Evolutionary conservation across 2,329 filamentous ascomycete species (phyloP).

Genomic region (Cytospora leucostoma): DNA sequence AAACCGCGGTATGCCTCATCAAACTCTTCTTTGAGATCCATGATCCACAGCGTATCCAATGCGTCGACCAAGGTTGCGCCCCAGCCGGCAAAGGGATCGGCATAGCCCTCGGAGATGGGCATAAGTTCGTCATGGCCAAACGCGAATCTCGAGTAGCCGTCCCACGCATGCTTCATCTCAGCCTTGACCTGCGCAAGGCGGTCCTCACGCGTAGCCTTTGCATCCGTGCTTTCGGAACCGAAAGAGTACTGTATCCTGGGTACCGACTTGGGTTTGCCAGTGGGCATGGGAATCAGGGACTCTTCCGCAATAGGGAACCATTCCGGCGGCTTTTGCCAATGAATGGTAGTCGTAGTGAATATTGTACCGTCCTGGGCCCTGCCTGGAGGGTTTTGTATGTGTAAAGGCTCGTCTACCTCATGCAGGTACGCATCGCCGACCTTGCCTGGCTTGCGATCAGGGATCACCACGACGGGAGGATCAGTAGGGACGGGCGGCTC

Average conservation of each 20-base stretch:
- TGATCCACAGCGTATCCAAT: conserved; percentile 85
- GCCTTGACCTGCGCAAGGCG: conserved; percentile 69
- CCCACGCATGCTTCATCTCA: conserved; percentile 79
- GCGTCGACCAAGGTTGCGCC: conserved; percentile 83
- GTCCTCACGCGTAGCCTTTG: conserved; percentile 62
- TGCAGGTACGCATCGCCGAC: conserved; percentile 29
- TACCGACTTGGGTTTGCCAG: conserved; percentile 67
- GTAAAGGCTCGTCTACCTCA: conserved; percentile 28
- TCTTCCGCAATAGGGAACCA: conserved; percentile 73
- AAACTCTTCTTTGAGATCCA: conserved; percentile 77
- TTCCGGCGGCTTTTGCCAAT: conserved; percentile 76
- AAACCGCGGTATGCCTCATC: conserved; percentile 73
- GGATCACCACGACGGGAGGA: conserved; percentile 34
- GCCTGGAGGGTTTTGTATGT: conserved; percentile 32
- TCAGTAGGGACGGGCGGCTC: conserved; percentile 33
- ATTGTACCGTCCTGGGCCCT: conserved; percentile 31
- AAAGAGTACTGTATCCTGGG: conserved; percentile 78
- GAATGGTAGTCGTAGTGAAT: conserved; percentile 43
- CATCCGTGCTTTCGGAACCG: conserved; percentile 60
- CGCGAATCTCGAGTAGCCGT: conserved; percentile 75
- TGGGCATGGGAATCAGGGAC: conserved; percentile 75
- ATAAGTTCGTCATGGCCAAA: conserved; percentile 85
- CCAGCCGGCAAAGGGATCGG: conserved; percentile 90
- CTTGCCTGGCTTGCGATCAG: conserved; percentile 34
- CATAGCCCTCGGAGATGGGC: conserved; percentile 67